Evolutionary conservation across 2,329 filamentous ascomycete genomes (phyloP), one percentile per base, ranked within the genome.

Genomic region (Arthrobotrys sphaeroides): DNA sequence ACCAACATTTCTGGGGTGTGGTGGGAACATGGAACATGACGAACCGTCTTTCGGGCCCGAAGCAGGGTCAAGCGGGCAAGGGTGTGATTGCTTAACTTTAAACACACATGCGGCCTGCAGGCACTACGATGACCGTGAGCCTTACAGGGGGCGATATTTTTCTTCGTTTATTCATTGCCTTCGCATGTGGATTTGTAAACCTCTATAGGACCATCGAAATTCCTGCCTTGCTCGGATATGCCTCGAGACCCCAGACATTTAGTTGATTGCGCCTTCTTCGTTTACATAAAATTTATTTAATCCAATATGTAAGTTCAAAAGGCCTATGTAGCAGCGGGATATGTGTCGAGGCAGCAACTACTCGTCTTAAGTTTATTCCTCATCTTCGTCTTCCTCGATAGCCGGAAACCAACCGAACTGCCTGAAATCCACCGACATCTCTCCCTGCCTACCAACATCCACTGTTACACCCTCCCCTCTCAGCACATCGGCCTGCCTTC

Each of bases 341-440:
- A n/a, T n/a, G n/a, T n/a, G n/a, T n/a, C n/a, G n/a, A n/a, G n/a
- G n/a, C n/a, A n/a, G n/a, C n/a, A n/a, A n/a, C n/a, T n/a, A n/a
- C 10, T 13, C 22, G 36, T 31, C 16, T 55, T 10, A 20, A 38
- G 31, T n/a, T 10, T 62, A 57, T 12, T 74, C 72, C 36, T 72
- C 74, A 20, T 75, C 73, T n/a, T 74, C 81, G 70, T 79, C 81
- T 74, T 84, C 83, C 38, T 84, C 80, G 36, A 81, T 78, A 43
- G 83, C 81, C 9, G 85, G 85, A 78, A 84, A 84, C 83, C 83
- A 83, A 5, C 83, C 83, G 76, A 80, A 82, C 42, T 78, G 79
- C 36, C 36, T 66, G 9, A 84, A 79, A 74, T 83, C 80, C 40
- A 84, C 78, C 61, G 73, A 78, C 28, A 82, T 77, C 76, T 82